phyloP scores from a whole-genome alignment of 805 yeast genomes.

The Ogataea nitratoaversa region DNA sequence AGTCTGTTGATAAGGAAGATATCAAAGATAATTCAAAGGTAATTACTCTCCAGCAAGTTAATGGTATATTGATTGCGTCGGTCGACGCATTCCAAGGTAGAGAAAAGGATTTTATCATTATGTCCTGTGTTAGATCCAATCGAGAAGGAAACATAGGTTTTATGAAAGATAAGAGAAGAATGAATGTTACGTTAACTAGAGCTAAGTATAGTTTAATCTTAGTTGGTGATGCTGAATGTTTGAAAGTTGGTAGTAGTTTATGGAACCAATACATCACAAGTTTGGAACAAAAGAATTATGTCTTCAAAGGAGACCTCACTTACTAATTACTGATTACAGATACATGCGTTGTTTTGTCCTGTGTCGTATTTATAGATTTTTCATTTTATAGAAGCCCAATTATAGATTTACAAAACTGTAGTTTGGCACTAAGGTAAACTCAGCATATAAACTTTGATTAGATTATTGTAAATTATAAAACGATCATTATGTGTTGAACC shows the following conservation, averaged over 20 bases:
- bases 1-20: conserved; percentile 62
- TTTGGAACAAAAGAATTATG: conserved; percentile 32
- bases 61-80: conserved; percentile 46
- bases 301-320: conserved; percentile 20
- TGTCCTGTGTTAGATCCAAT: conserved; percentile 76
- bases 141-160: conserved; percentile 54
- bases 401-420: too few relatives aligned
- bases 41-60: conserved; percentile 43
- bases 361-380: too few relatives aligned
- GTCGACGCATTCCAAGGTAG: conserved; percentile 95
- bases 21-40: conserved; percentile 37
- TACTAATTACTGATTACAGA: conserved; percentile 4
- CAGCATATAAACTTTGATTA: too few relatives aligned
- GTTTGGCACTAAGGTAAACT: too few relatives aligned
- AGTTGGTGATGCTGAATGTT: conserved; percentile 54
- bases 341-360: too few relatives aligned
- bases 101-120: conserved; percentile 75
- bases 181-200: conserved; percentile 72
- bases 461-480: too few relatives aligned
- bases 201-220: conserved; percentile 59
- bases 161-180: conserved; percentile 53
- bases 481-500: too few relatives aligned
- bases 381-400: too few relatives aligned
- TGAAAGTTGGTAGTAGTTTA: conserved; percentile 39
- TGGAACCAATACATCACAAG: conserved; percentile 50